Evolutionary conservation across 495 filamentous ascomycete genomes (phyloP).

Genomic region (Aspergillus ellipticus): DNA sequence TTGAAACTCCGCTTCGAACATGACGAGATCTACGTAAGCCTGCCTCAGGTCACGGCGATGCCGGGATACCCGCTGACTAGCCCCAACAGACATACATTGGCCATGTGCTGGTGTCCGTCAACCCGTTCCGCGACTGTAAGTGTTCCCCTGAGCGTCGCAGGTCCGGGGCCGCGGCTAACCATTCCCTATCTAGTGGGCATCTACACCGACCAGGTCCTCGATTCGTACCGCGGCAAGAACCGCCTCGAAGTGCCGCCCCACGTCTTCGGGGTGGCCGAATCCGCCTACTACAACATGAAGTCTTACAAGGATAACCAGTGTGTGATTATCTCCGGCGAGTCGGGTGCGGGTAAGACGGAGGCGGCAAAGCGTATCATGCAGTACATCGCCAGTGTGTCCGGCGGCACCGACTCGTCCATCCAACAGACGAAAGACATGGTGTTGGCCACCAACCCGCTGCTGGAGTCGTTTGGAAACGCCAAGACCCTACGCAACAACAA

Average conservation of each 20-base stretch:
- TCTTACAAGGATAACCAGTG: constrained; percentile 99
- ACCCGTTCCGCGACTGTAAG: constrained; percentile 90
- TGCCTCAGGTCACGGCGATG: neutral
- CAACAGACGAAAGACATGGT: constrained; percentile 99
- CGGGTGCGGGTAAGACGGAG: constrained; percentile 98
- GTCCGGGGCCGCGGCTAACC: constrained; percentile 13
- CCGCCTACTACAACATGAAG: constrained; percentile 99
- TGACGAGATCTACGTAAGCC: constrained; percentile 86
- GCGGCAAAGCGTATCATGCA: constrained; percentile 99
- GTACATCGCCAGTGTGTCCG: constrained; percentile 96
- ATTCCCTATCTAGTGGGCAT: constrained; percentile 68
- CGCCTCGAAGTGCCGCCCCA: constrained; percentile 93
- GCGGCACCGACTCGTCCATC: constrained; percentile 84
- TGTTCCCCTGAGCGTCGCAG: constrained; percentile 12
- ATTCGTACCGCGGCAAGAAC: constrained; percentile 94
- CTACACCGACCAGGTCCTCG: constrained; percentile 89
- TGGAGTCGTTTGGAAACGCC: constrained; percentile 98
- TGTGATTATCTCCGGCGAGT: constrained; percentile 98
- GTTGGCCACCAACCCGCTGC: constrained; percentile 91
- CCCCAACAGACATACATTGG: constrained; percentile 85
- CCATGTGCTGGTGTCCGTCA: constrained; percentile 99
- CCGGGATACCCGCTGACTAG: neutral
- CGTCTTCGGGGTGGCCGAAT: constrained; percentile 96
- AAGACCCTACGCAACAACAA: constrained; percentile 99
- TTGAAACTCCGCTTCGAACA: constrained; percentile 95